Evolutionary conservation across 2,329 filamentous ascomycete species (phyloP), one percentile per base, ranked within the genome.

Genomic region (Thielaviopsis musarum): DNA sequence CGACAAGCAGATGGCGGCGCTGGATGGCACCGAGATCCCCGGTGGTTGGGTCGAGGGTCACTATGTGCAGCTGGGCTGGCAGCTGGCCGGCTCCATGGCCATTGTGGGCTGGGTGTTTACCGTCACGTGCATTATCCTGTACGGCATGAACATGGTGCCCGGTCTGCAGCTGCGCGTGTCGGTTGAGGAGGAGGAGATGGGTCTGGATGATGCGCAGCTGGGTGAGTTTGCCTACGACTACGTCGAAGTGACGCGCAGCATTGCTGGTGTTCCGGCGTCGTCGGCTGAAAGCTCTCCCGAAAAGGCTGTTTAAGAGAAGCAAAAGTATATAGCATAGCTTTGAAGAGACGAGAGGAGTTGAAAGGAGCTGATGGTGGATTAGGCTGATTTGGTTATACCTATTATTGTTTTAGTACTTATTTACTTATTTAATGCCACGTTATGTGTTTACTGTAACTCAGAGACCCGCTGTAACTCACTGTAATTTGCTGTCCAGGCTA

Each of bases 201-300:
- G 85, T 56, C 73, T 82, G 30, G 87, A 90, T 66, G 85, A 89
- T 66, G 79, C 81, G 69, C 83, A 90, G 73, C 82, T 89, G 57
- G 87, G 87, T 70, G 87, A 91, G 72, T 90, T 90, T 67, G 86
- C 86, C 28, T 90, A 89, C 74, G 86, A 90, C 70, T 90, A 90
- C 69, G 86, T 90, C 65, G 86, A 90, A 78, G 68, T 82, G 54
- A 75, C 75, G 49, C 75, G 79, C 59, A 85, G 91, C 65, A 81
- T 90, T 59, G 72, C 70, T 62, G 76, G 73, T 45, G 63, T 64
- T n/a, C 52, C 65, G 3, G 58, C 60, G 9, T 60, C 58, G 5
- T 59, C 59, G 15, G 38, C 45, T 17, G 55, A 13, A 52, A 61
- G 61, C 22, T 56, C 41, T 34, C 28, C 60, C 13, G 62, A 63